Percentiles rank a stretch among this genome's conserved stretches.
These are phyloP conservation scores for Malus domestica DNA, from an alignment of 306 rosid species.

Conservation along the genomic window ASM211411v1 NC_041802.1:19707001-19707500, in stretches of 20 bases:
- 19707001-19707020: not conserved
- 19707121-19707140: conserved; percentile 32
- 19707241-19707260: conserved; percentile 81
- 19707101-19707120: not conserved
- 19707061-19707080: not conserved
- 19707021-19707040: too few species aligned
- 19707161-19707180: conserved; percentile 68
- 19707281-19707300: conserved; percentile 66
- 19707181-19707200: conserved; percentile 90
- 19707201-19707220: conserved; percentile 65
- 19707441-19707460: not conserved
- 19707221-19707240: conserved; percentile 87
- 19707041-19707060: too few species aligned
- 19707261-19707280: conserved; percentile 63
- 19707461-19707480: not conserved
- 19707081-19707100: not conserved
- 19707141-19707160: conserved; percentile 63
- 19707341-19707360: not conserved
- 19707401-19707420: not conserved
- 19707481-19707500: not conserved
- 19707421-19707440: not conserved
- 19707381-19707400: not conserved
- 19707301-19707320: conserved; percentile 63
- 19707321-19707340: conserved; percentile 38
- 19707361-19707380: not conserved